Evolutionary conservation across 495 filamentous ascomycete species (phyloP), one percentile per base, ranked within the genome.

Genomic region (Cercophora samala): DNA sequence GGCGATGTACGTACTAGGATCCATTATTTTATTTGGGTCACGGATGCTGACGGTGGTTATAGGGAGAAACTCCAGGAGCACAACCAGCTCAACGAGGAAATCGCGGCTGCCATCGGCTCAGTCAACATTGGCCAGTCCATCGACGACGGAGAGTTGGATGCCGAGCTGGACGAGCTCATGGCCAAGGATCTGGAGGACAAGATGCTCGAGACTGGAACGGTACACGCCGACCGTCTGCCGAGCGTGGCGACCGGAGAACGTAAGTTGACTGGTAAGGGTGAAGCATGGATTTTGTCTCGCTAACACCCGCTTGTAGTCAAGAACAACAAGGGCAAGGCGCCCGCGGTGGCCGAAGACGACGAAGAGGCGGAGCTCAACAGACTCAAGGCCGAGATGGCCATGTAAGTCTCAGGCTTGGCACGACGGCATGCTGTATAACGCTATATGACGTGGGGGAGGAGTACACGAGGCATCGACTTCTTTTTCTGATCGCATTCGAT

Each of bases 341-440:
- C 81, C 62, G 76, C 78, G 21, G 82, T 86, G 68, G 87, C 90
- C 76, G 93, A 97, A 75, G 91, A 93, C 73, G 94, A 98, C 87
- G 93, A 97, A 74, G 95, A 97, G 76, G 94, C 89, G 70, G 96
- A 99, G 80, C 83, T 99, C 73, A 87, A 88, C 76, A 97, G 95
- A 79, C 77, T 99, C 72, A 93, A 94, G 78, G 94, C 92, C 53
- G 95, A 97, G 80, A 99, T 99, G 95, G 93, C 93, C 65, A 97
- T 97, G 89, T 93, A 78, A 87, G 64, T 62, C 24, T 25, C 21
- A 19, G n/a, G 54, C 2, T 25, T 59, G 55, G 24, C 18, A 55
- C 1, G 19, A 63, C 53, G 60, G 46, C 42, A 58, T 19, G 21
- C n/a, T 52, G 53, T 53, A 15, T 62, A 46, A 53, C 52, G 60